Percentiles rank a stretch among this genome's conserved stretches.
Evolutionary conservation across 768 basidiomycete species (phyloP).

Genomic region (Pisolithus albus): DNA sequence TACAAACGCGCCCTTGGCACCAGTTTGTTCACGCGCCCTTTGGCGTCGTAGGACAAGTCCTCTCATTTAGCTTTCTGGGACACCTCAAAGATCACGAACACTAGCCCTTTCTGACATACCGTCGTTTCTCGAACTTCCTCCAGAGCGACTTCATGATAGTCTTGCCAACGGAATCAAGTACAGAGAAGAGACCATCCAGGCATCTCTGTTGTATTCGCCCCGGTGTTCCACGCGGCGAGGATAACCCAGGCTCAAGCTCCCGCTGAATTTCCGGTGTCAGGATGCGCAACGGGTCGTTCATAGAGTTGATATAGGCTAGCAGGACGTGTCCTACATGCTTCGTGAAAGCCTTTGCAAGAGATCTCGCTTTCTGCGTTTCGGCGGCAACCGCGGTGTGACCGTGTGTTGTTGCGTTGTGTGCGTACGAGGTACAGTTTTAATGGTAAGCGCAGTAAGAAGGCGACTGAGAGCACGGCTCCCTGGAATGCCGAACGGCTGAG

Average conservation of each 20-base stretch:
- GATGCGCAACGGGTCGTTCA: conserved; percentile 70
- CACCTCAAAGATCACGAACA: no score
- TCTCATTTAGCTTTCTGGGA: no score
- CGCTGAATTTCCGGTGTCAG: conserved; percentile 52
- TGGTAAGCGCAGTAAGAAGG: conserved; percentile 58
- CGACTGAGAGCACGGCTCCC: conserved; percentile 64
- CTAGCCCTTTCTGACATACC: no score
- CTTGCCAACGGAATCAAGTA: conserved; percentile 68
- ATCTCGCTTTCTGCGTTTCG: conserved; percentile 59
- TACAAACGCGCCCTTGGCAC: no score
- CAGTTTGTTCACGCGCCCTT: no score
- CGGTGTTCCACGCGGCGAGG: conserved; percentile 74
- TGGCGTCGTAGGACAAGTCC: no score
- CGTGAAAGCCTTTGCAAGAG: conserved; percentile 72
- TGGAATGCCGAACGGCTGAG: conserved; percentile 46
- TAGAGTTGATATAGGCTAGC: conserved; percentile 69
- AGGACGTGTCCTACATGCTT: conserved; percentile 80
- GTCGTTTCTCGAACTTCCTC: conserved; percentile 68
- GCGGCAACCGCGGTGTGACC: conserved; percentile 13
- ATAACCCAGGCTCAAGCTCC: conserved; percentile 78
- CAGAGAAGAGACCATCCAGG: conserved; percentile 72
- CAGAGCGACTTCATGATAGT: conserved; percentile 69
- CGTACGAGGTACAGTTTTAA: conserved; percentile 58
- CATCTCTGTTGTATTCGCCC: conserved; percentile 75
- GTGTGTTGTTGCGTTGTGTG: conserved; percentile 20